A percentile compares a stretch with the other conserved stretches of the same genome.
Conservation (phyloP, 148 eudicot species). For the Chenopodium formosanum region DNA sequence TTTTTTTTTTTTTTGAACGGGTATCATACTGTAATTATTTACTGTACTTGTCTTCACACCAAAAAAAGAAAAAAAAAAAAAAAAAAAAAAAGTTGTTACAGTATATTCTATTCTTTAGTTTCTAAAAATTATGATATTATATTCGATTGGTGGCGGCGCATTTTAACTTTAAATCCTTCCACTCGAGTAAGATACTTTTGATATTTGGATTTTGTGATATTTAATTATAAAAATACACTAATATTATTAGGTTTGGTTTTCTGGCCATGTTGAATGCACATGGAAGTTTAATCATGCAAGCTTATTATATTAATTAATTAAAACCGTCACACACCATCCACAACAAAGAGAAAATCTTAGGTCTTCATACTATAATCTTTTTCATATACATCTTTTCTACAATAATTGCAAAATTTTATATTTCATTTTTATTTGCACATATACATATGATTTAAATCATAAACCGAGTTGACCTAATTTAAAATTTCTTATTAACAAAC, state of each 20-base stretch:
- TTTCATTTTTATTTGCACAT: too few relatives aligned
- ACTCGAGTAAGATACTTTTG: not conserved
- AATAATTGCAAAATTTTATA: not conserved
- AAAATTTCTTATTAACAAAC: too few relatives aligned
- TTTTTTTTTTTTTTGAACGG: too few relatives aligned
- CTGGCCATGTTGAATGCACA: constrained; percentile 14
- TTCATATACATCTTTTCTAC: too few relatives aligned
- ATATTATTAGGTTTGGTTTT: not conserved
- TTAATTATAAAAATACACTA: not conserved
- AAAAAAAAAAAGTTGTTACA: too few relatives aligned
- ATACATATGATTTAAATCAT: too few relatives aligned
- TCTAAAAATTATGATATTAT: not conserved
- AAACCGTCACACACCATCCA: not conserved
- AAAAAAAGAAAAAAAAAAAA: too few relatives aligned
- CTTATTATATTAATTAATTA: not conserved
- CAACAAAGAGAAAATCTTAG: not conserved
- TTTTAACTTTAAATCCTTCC: not conserved
- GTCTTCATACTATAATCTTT: not conserved
- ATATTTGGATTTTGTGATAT: not conserved
- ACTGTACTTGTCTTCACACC: too few relatives aligned
- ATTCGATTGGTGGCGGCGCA: constrained; percentile 1
- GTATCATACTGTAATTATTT: too few relatives aligned
- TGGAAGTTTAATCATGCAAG: constrained; percentile 4
- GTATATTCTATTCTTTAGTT: not conserved
- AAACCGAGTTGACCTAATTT: not conserved